Base-by-base conservation (phyloP, 169 alveolate genomes). In the Babesia bigemina region DNA sequence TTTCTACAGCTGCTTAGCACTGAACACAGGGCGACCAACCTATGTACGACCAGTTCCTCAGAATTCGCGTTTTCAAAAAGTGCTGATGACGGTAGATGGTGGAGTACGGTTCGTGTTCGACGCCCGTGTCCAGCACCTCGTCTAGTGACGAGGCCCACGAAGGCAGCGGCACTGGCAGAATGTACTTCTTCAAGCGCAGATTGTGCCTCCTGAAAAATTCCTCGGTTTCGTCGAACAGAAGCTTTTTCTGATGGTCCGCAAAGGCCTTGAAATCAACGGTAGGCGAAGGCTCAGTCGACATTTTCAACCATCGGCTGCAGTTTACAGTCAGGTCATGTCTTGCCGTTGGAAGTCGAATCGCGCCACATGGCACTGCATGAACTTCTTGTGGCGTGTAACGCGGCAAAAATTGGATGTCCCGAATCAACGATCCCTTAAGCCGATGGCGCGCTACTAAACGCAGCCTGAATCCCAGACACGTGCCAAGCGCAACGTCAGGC, bases 11-110 rank as follows among this genome's bases (percentile, higher is more conserved):
- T 11, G 3, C 66, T 33, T 59, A 36, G 21, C 21, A 73, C 48
- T 55, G 56, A 53, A 56, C 44, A 17, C 12, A 28, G 26, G 33
- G 22, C 21, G 8, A 66, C 70, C 1, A 14, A 79, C 87, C 87
- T 26, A 90, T 90, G 62, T 90, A 90, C 29, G 88, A 81, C 90
- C 92, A 90, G 79, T 90, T 90, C 58, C 65, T 87, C 56, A 90
- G 65, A 66, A 90, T 73, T 66, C 91, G 74, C 62, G 86, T 78
- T 78, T 86, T 86, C 58, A 90, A 63, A 72, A 86, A 86, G 62
- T 86, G 89, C 26, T 83, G 78, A 49, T 87, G 91, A 44, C 94
- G 82, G 69, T 90, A 86, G 48, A 86, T 81, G 71, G 88, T 86
- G 17, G 91, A 62, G 62, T 65, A 60, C 6, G 90, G 90, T 39